phyloP scores from a whole-genome alignment of 1,284 basidiomycete genomes.

The Tetrapyrgos nigripes region DNA sequence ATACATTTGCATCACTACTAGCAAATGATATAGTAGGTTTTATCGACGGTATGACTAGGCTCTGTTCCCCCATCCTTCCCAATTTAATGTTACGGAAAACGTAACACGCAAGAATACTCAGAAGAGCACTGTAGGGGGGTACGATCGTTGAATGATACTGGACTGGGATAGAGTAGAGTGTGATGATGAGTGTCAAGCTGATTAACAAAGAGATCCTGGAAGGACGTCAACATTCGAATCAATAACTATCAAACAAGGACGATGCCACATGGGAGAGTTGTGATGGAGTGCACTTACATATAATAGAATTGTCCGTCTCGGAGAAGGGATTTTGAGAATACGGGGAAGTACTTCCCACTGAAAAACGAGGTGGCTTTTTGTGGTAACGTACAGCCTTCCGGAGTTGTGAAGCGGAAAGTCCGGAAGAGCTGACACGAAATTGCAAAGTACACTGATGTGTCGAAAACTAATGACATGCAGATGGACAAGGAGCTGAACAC shows the following conservation, averaged over 20 bases:
- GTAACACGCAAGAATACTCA: background rate
- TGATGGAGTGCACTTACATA: background rate
- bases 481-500: background rate
- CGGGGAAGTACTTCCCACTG: background rate
- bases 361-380: background rate
- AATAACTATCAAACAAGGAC: background rate
- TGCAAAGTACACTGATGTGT: background rate
- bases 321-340: background rate
- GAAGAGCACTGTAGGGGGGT: background rate
- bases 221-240: background rate
- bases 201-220: background rate
- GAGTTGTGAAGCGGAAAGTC: background rate
- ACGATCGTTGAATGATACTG: background rate
- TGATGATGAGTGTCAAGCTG: background rate
- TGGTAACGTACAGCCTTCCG: background rate
- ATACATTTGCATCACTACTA: too few relatives aligned
- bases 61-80: background rate
- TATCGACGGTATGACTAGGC: too few relatives aligned
- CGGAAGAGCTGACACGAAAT: background rate
- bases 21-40: too few relatives aligned
- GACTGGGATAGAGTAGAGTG: background rate
- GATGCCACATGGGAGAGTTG: background rate
- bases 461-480: background rate
- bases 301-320: background rate
- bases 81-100: background rate